Conservation (phyloP, 2,329 filamentous ascomycete genomes). For the Epicoccum nigrum region DNA sequence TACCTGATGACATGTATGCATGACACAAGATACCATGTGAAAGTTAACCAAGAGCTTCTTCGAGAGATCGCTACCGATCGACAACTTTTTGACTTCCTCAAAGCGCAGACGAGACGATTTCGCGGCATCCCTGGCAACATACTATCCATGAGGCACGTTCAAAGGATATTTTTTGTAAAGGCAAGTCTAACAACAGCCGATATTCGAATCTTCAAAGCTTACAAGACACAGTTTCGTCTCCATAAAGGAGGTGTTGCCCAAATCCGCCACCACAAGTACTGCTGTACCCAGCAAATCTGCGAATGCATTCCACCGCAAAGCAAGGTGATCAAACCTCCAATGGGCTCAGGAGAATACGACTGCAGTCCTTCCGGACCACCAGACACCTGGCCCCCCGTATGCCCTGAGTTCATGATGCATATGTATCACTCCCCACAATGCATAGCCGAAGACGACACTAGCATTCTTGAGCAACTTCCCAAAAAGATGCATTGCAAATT, state of each 20-base stretch:
- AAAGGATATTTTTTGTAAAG: not conserved
- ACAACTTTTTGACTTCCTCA: not conserved
- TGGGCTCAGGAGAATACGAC: constrained; percentile 3
- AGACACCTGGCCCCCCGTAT: not conserved
- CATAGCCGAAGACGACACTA: not conserved
- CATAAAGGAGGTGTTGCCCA: constrained; percentile 15
- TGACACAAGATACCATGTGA: not conserved
- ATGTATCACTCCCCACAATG: not conserved
- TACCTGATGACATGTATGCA: not conserved
- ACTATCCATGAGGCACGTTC: not conserved
- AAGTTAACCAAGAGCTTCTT: not conserved
- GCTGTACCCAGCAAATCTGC: not conserved
- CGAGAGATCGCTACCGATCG: not conserved
- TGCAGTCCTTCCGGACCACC: not conserved
- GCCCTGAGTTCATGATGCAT: constrained; percentile 1
- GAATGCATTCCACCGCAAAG: not conserved
- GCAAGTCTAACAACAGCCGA: not conserved
- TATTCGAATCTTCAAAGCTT: not conserved
- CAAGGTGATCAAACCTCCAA: not conserved
- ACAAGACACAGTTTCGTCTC: constrained; percentile 17
- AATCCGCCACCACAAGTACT: not conserved
- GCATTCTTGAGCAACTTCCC: not conserved
- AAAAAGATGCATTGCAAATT: constrained; percentile 6
- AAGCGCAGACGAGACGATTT: not conserved
- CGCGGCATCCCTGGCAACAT: not conserved